Evolutionary conservation across 306 rosid species (phyloP).

Genomic region (Castanea mollissima): DNA sequence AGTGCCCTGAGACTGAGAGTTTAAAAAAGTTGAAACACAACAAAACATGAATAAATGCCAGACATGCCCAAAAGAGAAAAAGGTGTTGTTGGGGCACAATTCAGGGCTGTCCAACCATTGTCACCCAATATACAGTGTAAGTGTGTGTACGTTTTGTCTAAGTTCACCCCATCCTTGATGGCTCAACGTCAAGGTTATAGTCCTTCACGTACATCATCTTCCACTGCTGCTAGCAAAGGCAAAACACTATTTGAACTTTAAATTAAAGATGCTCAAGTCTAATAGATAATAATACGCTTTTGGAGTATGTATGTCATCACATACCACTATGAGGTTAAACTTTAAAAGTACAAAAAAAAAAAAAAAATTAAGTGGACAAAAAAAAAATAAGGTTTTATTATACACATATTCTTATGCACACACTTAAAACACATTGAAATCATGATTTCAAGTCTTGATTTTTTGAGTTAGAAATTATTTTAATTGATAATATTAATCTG

Average conservation of each 20-base stretch:
- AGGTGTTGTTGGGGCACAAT: not conserved
- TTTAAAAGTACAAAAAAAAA: not conserved
- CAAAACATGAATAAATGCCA: not conserved
- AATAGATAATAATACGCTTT: not conserved
- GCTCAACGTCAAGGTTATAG: not conserved
- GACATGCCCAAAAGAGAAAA: not conserved
- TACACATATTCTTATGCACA: too few relatives aligned
- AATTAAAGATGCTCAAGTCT: too few relatives aligned
- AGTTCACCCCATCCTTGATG: not conserved
- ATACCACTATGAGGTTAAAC: not conserved
- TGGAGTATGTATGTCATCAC: not conserved
- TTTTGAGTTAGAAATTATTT: too few relatives aligned
- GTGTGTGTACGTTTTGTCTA: conserved; percentile 2
- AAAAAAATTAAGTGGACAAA: not conserved
- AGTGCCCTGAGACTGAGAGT: conserved; percentile 1
- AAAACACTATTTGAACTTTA: too few relatives aligned
- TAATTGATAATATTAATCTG: too few relatives aligned
- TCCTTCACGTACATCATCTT: not conserved
- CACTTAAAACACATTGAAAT: too few relatives aligned
- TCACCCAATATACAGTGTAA: not conserved
- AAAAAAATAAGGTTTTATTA: too few relatives aligned
- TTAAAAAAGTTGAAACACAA: not conserved
- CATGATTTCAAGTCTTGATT: too few relatives aligned
- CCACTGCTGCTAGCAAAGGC: not conserved
- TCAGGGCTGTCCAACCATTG: not conserved